These are phyloP conservation scores for Closterium sp. DNA, from an alignment of 139 green algal species.

Conservation along the genomic window DNA sequence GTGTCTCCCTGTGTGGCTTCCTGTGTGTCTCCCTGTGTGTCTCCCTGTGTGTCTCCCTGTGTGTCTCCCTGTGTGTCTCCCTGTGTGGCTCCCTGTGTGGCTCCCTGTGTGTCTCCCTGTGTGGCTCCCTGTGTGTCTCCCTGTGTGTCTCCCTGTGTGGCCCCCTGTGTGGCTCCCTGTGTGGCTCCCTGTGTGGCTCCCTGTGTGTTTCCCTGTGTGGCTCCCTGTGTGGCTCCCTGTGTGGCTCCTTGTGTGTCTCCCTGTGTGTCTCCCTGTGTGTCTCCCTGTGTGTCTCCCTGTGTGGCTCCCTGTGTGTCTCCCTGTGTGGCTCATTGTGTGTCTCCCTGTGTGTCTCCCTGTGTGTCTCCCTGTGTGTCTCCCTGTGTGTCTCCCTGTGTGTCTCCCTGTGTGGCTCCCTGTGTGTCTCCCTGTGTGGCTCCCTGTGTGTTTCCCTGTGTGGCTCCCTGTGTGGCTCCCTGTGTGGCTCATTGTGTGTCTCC, in stretches of 20 bases:
- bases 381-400: background rate
- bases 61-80: background rate
- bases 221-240: too few relatives aligned
- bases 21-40: background rate
- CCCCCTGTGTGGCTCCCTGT: too few relatives aligned
- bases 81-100: too few relatives aligned
- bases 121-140: background rate
- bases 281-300: background rate
- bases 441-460: background rate
- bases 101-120: too few relatives aligned
- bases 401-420: background rate
- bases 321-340: conserved; percentile 29
- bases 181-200: too few relatives aligned
- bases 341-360: too few relatives aligned
- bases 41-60: too few relatives aligned
- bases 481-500: too few relatives aligned
- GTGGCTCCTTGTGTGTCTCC: background rate
- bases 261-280: background rate
- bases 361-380: background rate
- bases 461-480: too few relatives aligned
- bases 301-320: too few relatives aligned
- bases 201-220: background rate
- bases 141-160: background rate
- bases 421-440: too few relatives aligned
- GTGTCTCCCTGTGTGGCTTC: background rate